Base-by-base conservation (phyloP, 2,329 filamentous ascomycete genomes). In the Shiraia bambusicola region DNA sequence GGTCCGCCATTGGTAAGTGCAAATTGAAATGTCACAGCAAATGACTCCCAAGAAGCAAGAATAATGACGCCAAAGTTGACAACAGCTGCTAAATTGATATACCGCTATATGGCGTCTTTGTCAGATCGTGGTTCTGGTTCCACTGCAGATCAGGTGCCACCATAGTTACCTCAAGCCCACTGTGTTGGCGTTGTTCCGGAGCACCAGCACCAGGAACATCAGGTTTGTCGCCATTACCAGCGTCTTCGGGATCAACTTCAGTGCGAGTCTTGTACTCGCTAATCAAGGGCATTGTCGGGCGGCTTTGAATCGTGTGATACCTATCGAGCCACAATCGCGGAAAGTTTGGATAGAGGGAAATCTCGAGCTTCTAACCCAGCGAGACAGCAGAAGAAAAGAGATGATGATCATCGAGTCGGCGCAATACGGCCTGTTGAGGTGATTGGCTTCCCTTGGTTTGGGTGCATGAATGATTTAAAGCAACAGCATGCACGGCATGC, bases 1-100 rank as follows among this genome's bases (percentile, higher is more conserved):
- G 59, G 58, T 3, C 61, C 62, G n/a, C 61, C 61, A 44, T 65
- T 65, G 8, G 35, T 36, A 4, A 65, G 39, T 7, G 57, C 52
- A 26, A 59, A 56, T 27, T 63, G 59, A 14, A 64, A 54, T 1
- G 58, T 59, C 16, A 59, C 42, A 13, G 52, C 56, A 15, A 57
- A 56, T 5, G 59, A 51, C 34, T 60, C 56, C 59, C 57, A 63
- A 2, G 56, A 57, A 8, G 45, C 51, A 7, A 55, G 49, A 25
- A 63, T 49, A 19, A 58, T 56, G 10, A 61, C 43, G 0, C 49
- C 51, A 26, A 63, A 61, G 34, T 61, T 61, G 4, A 55, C 48
- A 3, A 56, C 50, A 12, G 56, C 45, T 16, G 50, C 42, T 6
- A 56, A 42, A 15, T 59, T 63, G 45, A 63, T 63, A 34, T 61